These are phyloP conservation scores for Zygotorulaspora sp. DNA, from an alignment of 805 yeast genomes.

Conservation along the genomic window DNA sequence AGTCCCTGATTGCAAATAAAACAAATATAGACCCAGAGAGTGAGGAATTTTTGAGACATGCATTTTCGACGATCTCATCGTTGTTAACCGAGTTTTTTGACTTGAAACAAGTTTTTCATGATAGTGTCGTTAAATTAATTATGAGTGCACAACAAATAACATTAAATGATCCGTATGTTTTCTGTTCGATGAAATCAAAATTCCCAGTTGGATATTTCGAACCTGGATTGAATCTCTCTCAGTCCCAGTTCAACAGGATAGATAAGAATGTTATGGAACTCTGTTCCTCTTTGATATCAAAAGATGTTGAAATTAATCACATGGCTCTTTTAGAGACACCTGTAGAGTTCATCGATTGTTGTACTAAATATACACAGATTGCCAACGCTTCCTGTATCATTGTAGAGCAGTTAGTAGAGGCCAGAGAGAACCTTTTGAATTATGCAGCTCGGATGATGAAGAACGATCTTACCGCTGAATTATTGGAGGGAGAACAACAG, in stretches of 20 bases:
- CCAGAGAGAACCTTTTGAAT: conserved; percentile 62
- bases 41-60: conserved; percentile 32
- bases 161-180: conserved; percentile 69
- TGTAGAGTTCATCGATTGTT: conserved; percentile 29
- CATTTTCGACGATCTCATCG: conserved; percentile 26
- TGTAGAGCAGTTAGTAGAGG: conserved; percentile 59
- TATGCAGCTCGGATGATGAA: conserved; percentile 77
- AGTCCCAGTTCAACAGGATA: conserved; percentile 11
- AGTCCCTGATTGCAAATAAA: conserved; percentile 23
- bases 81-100: conserved; percentile 64
- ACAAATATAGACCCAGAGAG: conserved; percentile 28
- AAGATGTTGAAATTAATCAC: conserved; percentile 41
- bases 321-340: conserved; percentile 36
- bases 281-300: conserved; percentile 43
- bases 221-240: conserved; percentile 19
- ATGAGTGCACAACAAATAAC: conserved; percentile 69
- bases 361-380: conserved; percentile 35
- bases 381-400: conserved; percentile 36
- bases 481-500: conserved; percentile 47
- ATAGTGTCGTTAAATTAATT: conserved; percentile 51
- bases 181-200: conserved; percentile 58
- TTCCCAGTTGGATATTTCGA: conserved; percentile 34
- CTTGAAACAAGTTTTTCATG: conserved; percentile 67
- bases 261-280: conserved; percentile 50
- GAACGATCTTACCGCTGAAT: conserved; percentile 59